Base-by-base conservation (phyloP, 352 stramenopile species). In the Phytophthora ohioensis region DNA sequence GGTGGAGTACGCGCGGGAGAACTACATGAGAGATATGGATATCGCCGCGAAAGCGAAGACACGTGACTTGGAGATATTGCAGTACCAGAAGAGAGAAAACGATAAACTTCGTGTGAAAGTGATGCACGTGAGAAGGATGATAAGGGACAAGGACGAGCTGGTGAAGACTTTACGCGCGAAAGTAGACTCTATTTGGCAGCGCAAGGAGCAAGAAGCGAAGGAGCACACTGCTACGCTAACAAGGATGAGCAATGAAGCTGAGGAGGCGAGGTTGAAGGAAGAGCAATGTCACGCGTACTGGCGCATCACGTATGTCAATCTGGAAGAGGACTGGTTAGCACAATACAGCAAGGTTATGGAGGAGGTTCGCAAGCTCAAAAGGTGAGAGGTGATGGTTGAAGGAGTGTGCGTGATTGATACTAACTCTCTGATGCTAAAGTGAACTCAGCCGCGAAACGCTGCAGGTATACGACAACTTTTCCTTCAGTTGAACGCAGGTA, bases 201-300 rank as follows among this genome's bases (percentile, higher is more conserved):
- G 34, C 10, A 58, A 58, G 35, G 35, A 58, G n/a, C 34, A 58
- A 17, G 17, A 58, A 58, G 52, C 35, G 17, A 58, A 46, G 35
- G 38, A 12, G 11, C 52, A 58, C 35, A 58, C 34, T 58, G 52
- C 4, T 27, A 12, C 52, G 0, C 52, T 58, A n/a, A 27, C 34
- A 27, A 46, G 52, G 10, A 9, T 58, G 13, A 35, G 13, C 9
- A 30, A 58, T 11, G 35, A 58, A 10, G 15, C n/a, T 3, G 21
- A 31, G 10, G 38, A 45, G 17, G 13, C 21, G 34, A 46, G 27
- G 27, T 10, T 47, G 52, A 21, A 47, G 34, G 52, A 58, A 58
- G 52, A 58, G 13, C 35, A 17, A 58, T 35, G 34, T 13, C 52
- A 45, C 36, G 38, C 52, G 46, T 12, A 35, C n/a, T 58, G 52